Conservation (phyloP, 108 stramenopile species). For the Fistulifera pelliculosa region DNA sequence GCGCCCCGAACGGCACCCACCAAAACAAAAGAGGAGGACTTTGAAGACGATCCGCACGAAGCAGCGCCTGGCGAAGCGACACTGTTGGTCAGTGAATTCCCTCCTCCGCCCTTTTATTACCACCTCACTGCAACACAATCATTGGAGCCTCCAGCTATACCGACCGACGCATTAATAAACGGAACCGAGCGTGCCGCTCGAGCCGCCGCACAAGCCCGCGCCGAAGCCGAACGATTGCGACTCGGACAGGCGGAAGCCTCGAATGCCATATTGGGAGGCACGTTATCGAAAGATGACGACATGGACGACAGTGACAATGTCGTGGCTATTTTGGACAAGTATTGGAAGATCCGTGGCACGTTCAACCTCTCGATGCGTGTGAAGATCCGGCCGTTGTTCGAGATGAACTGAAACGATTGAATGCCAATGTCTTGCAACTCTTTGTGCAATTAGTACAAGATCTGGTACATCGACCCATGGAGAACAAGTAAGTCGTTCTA, state of each 20-base stretch:
- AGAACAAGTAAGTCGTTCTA: constrained; percentile 58
- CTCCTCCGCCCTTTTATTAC: constrained; percentile 80
- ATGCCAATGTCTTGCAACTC: constrained; percentile 47
- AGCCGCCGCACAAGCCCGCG: constrained; percentile 31
- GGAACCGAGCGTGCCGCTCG: constrained; percentile 54
- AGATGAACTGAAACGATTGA: constrained; percentile 70
- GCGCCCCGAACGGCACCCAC: too few relatives aligned
- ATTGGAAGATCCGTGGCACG: constrained; percentile 72
- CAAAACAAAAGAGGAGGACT: too few relatives aligned
- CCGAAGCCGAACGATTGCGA: constrained; percentile 40
- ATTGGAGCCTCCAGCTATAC: constrained; percentile 54
- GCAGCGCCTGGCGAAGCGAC: constrained; percentile 38
- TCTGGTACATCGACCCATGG: constrained; percentile 67
- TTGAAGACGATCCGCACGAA: constrained; percentile 10
- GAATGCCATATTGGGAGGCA: constrained; percentile 35
- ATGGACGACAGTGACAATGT: constrained; percentile 67
- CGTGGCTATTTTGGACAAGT: constrained; percentile 82
- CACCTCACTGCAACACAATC: constrained; percentile 18
- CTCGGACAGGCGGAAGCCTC: constrained; percentile 15
- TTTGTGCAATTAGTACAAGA: constrained; percentile 61
- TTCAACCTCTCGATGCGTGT: constrained; percentile 50
- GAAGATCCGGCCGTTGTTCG: constrained; percentile 56
- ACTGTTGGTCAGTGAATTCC: constrained; percentile 70
- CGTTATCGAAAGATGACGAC: constrained; percentile 16
- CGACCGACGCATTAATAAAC: constrained; percentile 54